A percentile compares a stretch with the other conserved stretches of the same genome.
These are phyloP conservation scores for Huntiella omanensis DNA, from an alignment of 2,329 filamentous ascomycete species.

Conservation along the genomic window DNA sequence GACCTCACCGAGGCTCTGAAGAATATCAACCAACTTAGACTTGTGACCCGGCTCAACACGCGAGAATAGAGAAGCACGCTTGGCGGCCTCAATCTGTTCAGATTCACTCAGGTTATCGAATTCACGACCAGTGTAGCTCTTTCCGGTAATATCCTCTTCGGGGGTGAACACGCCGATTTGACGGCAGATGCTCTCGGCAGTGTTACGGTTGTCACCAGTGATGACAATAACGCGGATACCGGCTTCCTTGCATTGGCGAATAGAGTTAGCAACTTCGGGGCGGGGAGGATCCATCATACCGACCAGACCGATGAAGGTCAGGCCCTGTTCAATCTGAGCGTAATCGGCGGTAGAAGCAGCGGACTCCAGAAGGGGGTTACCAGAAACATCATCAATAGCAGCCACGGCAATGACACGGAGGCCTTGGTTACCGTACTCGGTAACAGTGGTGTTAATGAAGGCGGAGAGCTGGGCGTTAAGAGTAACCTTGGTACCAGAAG, in stretches of 20 bases:
- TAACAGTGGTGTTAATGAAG: constrained; percentile 59
- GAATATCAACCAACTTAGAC: constrained; percentile 89
- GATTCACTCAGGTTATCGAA: constrained; percentile 68
- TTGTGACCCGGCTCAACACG: constrained; percentile 92
- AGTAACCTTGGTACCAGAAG: constrained; percentile 56
- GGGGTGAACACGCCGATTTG: constrained; percentile 84
- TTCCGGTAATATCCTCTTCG: constrained; percentile 67
- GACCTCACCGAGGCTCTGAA: constrained; percentile 82
- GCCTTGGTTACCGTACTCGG: constrained; percentile 79
- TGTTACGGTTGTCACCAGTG: constrained; percentile 95
- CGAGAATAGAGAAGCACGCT: constrained; percentile 78
- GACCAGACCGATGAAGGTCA: constrained; percentile 85
- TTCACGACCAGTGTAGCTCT: constrained; percentile 88
- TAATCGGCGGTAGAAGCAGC: constrained; percentile 78
- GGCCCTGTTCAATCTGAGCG: constrained; percentile 69
- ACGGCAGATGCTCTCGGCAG: constrained; percentile 91
- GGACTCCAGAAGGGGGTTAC: constrained; percentile 47
- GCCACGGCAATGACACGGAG: constrained; percentile 91
- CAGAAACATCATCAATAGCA: constrained; percentile 55
- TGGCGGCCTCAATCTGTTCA: constrained; percentile 70
- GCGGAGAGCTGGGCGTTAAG: constrained; percentile 51
- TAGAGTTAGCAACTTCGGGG: constrained; percentile 71
- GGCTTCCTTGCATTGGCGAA: constrained; percentile 74
- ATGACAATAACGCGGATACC: constrained; percentile 96
- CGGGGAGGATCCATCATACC: constrained; percentile 95